Base-by-base conservation (phyloP, 768 basidiomycete species). In the Hirschioporus abietinus region DNA sequence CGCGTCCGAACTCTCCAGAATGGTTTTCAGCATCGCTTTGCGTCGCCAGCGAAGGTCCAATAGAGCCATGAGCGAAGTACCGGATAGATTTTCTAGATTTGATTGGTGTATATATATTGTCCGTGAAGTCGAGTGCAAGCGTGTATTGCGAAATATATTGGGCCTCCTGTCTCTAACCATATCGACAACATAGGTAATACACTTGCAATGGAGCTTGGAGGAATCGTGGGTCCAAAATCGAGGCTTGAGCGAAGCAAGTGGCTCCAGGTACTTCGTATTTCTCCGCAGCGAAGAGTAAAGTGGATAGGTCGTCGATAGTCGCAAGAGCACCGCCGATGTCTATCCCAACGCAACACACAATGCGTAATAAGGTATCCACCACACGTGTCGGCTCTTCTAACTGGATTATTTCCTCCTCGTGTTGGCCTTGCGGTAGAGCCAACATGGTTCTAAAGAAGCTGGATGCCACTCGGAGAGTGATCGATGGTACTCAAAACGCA, bases 241-340 rank as follows among this genome's bases (percentile, higher is more conserved):
- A 76, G 7, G 78, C 71, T 4, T 83, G 81, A 17, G 84, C 73
- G 67, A 80, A 67, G 34, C 80, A 80, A 7, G 82, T 70, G 1
- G 81, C 80, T 7, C 81, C 81, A 7, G 78, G 78, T 24, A 82
- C 75, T 52, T 83, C 80, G 78, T 82, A 84, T 67, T 78, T 78
- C 68, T 83, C 79, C 7, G 80, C 81, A 10, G 82, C 79, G 17
- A 75, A 66, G 1, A 81, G 71, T 1, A 79, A 76, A 18, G 72
- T 71, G 61, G 80, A 78, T 18, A 80, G 67, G 64, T 81, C 76
- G 66, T 81, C 79, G 65, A 81, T 78, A 0, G 79, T 78, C 35
- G 77, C 72, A 77, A 80, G 82, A 61, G 60, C 24, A 25, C 69
- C 68, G 12, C 78, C 78, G 9, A 78, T 78, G 58, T 78, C 79